A percentile compares a stretch with the other conserved stretches of the same genome.
These are phyloP conservation scores for Dryas octopetala DNA, from an alignment of 306 rosid species.

Conservation along the genomic window DNA sequence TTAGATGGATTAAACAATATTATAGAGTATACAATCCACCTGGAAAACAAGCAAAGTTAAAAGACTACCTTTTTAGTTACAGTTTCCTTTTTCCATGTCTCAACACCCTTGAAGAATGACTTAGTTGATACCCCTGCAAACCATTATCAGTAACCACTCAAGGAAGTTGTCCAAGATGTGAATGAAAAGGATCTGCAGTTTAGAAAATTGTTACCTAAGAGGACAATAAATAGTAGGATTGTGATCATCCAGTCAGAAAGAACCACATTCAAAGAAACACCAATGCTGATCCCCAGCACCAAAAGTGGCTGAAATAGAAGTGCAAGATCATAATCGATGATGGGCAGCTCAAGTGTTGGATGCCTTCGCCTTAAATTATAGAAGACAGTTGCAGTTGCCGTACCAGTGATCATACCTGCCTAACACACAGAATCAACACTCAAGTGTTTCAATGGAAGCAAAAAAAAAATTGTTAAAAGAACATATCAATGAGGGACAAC, in stretches of 20 bases:
- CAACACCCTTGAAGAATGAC: constrained; percentile 62
- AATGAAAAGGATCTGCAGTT: background rate
- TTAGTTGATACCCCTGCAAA: constrained; percentile 63
- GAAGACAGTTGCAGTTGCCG: constrained; percentile 56
- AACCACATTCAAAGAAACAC: constrained; percentile 61
- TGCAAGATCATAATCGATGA: constrained; percentile 71
- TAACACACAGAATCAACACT: constrained; percentile 1
- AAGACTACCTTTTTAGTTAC: constrained; percentile 48
- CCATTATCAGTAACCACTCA: constrained; percentile 5
- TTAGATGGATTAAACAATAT: background rate
- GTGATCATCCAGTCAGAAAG: constrained; percentile 81
- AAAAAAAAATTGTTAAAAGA: background rate
- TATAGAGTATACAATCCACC: constrained; percentile 32
- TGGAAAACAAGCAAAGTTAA: background rate
- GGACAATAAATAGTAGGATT: constrained; percentile 55
- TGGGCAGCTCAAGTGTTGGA: constrained; percentile 56
- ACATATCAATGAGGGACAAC: no score
- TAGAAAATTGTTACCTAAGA: constrained; percentile 44
- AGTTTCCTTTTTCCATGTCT: constrained; percentile 79
- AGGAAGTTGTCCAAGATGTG: background rate
- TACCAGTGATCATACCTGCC: constrained; percentile 79
- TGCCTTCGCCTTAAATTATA: constrained; percentile 62
- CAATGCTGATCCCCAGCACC: constrained; percentile 73
- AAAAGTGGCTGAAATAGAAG: constrained; percentile 72
- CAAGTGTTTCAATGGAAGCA: background rate